Base-by-base conservation (phyloP, 805 yeast genomes). In the Ogataea trehalophila region DNA sequence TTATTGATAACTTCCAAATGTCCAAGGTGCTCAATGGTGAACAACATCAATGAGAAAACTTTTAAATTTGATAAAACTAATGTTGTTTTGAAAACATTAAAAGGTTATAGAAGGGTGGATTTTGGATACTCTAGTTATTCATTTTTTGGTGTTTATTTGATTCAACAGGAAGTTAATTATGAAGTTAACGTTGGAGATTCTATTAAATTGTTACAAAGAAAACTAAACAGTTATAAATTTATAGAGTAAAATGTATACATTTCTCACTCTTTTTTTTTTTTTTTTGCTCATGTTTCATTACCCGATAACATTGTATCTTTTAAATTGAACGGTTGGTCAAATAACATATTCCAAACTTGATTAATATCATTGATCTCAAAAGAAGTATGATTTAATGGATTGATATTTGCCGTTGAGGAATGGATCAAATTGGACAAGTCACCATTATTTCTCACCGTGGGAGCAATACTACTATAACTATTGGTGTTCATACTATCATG, bases 1-100 rank as follows among this genome's bases (percentile, higher is more conserved):
- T 61, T 63, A 63, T 33, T 53, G 11, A 58, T 59, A 14, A 51
- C 59, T 4, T 55, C 59, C n/a, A 61, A 61, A 45, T 61, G 65
- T 42, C 62, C 64, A 1, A 48, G 65, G 31, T 61, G 65, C 34
- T 26, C 31, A 26, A 45, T 58, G 8, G 49, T 61, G 39, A 63
- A 63, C 7, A 61, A 60, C 36, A 53, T 61, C 33, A 47, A 60
- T 34, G 42, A 48, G 6, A 33, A 39, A 7, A 51, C 56, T 3
- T 63, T 62, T 2, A 36, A 40, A 18, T 29, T 53, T 22, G 59
- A 56, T 33, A 44, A 47, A 14, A 35, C 43, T 16, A 36, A 42
- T 31, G 50, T 56, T 6, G 60, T 61, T 9, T 52, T 62, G 15
- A 55, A 53, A 18, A 48, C 54, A 1, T 41, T 62, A 39, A 46